Percentiles rank a stretch among this genome's conserved stretches.
These are phyloP conservation scores for Penicillium oxalicum DNA, from an alignment of 2,329 filamentous ascomycete genomes.

Conservation along the genomic window DNA sequence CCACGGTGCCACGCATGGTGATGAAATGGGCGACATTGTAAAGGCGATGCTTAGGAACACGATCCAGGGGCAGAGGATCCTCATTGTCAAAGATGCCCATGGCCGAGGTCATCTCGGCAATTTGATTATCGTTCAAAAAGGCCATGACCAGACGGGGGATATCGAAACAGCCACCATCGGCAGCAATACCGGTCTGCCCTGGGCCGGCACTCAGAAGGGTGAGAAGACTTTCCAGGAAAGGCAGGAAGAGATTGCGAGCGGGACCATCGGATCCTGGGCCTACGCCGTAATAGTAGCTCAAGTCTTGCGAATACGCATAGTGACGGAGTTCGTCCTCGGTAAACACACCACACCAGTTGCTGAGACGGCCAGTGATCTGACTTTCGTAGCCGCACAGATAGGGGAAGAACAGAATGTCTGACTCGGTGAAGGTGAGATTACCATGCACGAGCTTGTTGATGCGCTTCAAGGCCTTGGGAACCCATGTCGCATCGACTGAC, in stretches of 20 bases:
- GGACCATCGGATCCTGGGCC: constrained; percentile 48
- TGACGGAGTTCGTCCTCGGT: constrained; percentile 55
- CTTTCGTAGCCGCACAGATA: constrained; percentile 68
- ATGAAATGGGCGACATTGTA: constrained; percentile 54
- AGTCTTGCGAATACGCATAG: constrained; percentile 63
- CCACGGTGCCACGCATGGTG: constrained; percentile 60
- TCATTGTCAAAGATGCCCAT: constrained; percentile 58
- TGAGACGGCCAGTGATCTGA: constrained; percentile 57
- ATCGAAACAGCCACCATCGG: constrained; percentile 26
- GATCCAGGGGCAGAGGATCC: constrained; percentile 43
- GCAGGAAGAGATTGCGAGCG: constrained; percentile 55
- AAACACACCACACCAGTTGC: constrained; percentile 59
- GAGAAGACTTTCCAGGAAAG: constrained; percentile 52
- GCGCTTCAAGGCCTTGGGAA: constrained; percentile 31
- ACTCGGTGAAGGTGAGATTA: constrained; percentile 47
- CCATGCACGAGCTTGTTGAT: constrained; percentile 52
- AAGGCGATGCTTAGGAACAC: constrained; percentile 44
- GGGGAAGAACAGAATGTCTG: constrained; percentile 54
- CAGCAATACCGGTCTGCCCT: constrained; percentile 41
- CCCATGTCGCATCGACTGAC: constrained; percentile 16
- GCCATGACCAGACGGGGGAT: constrained; percentile 55
- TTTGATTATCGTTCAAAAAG: constrained; percentile 62
- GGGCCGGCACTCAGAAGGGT: constrained; percentile 50
- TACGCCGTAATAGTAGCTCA: constrained; percentile 62
- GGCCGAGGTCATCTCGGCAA: constrained; percentile 55